Base-by-base conservation (phyloP, 2,329 filamentous ascomycete species). In the Ascosphaera pollenicola region DNA sequence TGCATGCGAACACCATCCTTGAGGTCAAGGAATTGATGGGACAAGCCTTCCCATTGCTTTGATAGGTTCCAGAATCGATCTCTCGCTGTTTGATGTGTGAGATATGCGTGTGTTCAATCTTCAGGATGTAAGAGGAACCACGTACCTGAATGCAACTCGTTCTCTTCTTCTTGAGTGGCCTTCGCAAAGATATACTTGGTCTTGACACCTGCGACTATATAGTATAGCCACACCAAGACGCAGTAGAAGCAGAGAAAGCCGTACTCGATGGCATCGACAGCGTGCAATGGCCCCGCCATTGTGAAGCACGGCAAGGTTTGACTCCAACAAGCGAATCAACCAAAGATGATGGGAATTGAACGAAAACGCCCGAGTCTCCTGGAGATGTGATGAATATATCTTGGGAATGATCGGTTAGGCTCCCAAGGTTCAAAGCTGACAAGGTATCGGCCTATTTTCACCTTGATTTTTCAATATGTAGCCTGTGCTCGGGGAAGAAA, bases 51-150 rank as follows among this genome's bases (percentile, higher is more conserved):
- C 26, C 59, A 58, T n/a, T 59, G 51, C 38, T 60, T 59, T 10
- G 61, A 61, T 7, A 72, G 55, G 43, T 66, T 62, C 69, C 69
- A 73, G 45, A 70, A 58, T 31, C 58, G 56, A 43, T 66, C 54
- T 45, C 63, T 63, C 39, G 65, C 69, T 71, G 42, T 17, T 7
- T 32, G 30, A 7, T 13, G 30, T 15, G 10, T 24, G 10, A 24
- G 21, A 5, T 5, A 24, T 4, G 21, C 5, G 21, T 5, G 10
- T 35, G 35, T 19, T 37, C 18, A 2, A 40, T 35, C 36, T 39
- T 49, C 17, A 40, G 38, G 21, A 17, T 17, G n/a, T n/a, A n/a
- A 37, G 30, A 2, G n/a, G 40, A 19, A 30, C 24, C 16, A 37
- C 28, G 31, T 18, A 35, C 11, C 35, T 32, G 17, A 35, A 6